Evolutionary conservation across 192 early-diverging fungal species (phyloP), one percentile per base, ranked within the genome.

Genomic region (Entomortierella parvispora): DNA sequence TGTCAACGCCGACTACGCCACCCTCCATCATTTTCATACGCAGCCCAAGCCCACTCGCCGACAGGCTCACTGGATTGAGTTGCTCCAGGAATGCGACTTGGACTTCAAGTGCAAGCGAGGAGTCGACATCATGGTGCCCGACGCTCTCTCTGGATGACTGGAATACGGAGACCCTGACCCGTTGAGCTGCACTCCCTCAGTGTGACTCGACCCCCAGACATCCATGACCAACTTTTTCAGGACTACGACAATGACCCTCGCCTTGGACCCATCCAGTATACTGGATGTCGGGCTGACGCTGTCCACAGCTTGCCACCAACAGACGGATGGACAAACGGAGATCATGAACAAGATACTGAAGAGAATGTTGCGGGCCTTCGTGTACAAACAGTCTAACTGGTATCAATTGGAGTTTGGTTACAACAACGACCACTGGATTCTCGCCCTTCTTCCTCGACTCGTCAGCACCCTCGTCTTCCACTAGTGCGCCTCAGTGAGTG

Each of bases 381-480:
- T 64, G 32, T 22, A 50, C 33, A 31, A 42, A 12, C 50, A 34
- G 22, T 28, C 31, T 9, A 10, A 89, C 63, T 90, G 87, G 85
- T 50, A 71, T n/a, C n/a, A n/a, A n/a, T n/a, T n/a, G n/a, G n/a
- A n/a, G n/a, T n/a, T n/a, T n/a, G n/a, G n/a, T n/a, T n/a, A n/a
- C n/a, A n/a, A n/a, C n/a, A n/a, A n/a, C n/a, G n/a, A n/a, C n/a
- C n/a, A n/a, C n/a, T n/a, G n/a, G n/a, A n/a, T n/a, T n/a, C n/a
- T n/a, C n/a, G n/a, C n/a, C n/a, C n/a, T n/a, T n/a, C n/a, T n/a
- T n/a, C n/a, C n/a, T n/a, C n/a, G n/a, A n/a, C n/a, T n/a, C n/a
- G n/a, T n/a, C n/a, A n/a, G n/a, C n/a, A n/a, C n/a, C n/a, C n/a
- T n/a, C n/a, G n/a, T n/a, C n/a, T n/a, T n/a, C n/a, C n/a, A n/a